Evolutionary conservation across 345 rosid genomes (phyloP).

Genomic region (Acer saccharum): DNA sequence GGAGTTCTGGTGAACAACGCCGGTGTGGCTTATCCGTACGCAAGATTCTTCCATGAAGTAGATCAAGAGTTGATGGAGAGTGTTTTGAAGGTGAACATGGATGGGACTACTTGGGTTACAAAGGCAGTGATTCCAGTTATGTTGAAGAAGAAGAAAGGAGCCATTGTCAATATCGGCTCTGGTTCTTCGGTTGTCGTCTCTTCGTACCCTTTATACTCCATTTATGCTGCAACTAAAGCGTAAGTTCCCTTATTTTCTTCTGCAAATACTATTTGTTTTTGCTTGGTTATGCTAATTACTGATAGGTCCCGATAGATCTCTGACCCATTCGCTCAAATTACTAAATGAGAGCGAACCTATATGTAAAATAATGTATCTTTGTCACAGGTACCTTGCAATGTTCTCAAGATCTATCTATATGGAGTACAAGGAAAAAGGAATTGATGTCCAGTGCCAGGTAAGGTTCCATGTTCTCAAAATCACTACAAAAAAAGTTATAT

Average conservation of each 20-base stretch:
- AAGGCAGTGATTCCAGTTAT: slow-evolving; percentile 40
- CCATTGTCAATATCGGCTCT: slow-evolving; percentile 52
- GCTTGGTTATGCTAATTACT: too few species aligned
- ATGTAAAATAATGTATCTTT: not conserved
- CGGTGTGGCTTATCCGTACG: slow-evolving; percentile 27
- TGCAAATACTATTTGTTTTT: not conserved
- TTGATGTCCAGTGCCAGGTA: slow-evolving; percentile 59
- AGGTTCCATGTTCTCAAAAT: not conserved
- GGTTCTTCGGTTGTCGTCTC: slow-evolving; percentile 36
- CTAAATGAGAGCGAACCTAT: too few species aligned
- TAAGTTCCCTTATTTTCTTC: slow-evolving; percentile 23
- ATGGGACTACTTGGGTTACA: slow-evolving; percentile 40
- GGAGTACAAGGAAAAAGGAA: slow-evolving; percentile 46
- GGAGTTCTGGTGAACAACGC: slow-evolving; percentile 51
- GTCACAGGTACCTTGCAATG: slow-evolving; percentile 42
- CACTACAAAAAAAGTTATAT: too few species aligned
- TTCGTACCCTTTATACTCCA: slow-evolving; percentile 33
- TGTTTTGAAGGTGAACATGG: slow-evolving; percentile 43
- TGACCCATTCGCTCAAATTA: too few species aligned
- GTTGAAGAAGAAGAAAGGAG: slow-evolving; percentile 52
- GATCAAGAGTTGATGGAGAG: slow-evolving; percentile 35
- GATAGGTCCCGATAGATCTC: too few species aligned
- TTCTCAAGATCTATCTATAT: slow-evolving; percentile 40
- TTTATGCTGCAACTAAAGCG: slow-evolving; percentile 53
- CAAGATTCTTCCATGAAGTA: slow-evolving; percentile 44